phyloP scores from a whole-genome alignment of 1,139 yeast genomes.

The Pichia sp. region DNA sequence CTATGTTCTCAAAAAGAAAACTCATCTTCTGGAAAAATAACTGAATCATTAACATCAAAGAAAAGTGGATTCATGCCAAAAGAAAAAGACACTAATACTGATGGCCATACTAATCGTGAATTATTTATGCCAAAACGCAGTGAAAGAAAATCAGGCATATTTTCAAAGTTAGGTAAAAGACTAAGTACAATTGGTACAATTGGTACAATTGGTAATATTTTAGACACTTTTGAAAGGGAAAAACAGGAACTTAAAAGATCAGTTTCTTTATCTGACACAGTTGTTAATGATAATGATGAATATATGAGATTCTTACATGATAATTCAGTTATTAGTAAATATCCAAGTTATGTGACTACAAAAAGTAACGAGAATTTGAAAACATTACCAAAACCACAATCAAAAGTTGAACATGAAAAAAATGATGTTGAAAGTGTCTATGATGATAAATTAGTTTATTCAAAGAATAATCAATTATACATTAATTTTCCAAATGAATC shows the following conservation, averaged over 20 bases:
- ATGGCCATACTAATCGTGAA: background rate
- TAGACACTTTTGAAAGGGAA: background rate
- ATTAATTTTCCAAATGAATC: constrained; percentile 9
- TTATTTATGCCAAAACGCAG: background rate
- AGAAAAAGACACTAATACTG: background rate
- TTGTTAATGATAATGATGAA: background rate
- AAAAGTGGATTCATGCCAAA: background rate
- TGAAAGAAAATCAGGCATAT: background rate
- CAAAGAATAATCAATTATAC: constrained; percentile 2
- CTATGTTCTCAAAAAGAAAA: background rate
- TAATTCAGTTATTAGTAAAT: background rate
- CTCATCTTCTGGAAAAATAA: no score
- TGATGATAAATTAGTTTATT: background rate
- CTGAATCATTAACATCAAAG: no score
- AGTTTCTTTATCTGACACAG: constrained; percentile 1
- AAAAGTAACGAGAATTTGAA: background rate
- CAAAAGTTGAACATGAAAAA: background rate
- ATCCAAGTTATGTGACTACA: background rate
- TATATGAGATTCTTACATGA: background rate
- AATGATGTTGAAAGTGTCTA: background rate
- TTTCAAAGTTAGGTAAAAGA: constrained; percentile 5
- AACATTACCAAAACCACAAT: background rate
- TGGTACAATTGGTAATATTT: background rate
- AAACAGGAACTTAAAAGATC: background rate
- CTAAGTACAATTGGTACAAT: constrained; percentile 9